phyloP scores from a whole-genome alignment of 2,329 filamentous ascomycete genomes.

The Colletotrichum gloeosporioides region DNA sequence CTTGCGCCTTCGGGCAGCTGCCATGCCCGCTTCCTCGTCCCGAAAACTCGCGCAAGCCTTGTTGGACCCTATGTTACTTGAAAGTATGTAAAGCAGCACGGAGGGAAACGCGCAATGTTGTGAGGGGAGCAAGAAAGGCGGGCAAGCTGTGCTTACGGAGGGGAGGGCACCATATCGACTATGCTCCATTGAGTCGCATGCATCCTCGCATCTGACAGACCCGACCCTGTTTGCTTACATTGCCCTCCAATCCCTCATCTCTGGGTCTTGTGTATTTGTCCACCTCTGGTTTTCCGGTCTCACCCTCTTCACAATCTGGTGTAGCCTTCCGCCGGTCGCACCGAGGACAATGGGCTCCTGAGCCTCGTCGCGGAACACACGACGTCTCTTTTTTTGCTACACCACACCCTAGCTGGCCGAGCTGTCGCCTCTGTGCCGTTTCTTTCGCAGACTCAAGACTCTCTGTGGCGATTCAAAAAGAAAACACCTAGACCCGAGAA shows the following conservation, averaged over 20 bases:
- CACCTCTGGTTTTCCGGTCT: neutral
- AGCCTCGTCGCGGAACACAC: neutral
- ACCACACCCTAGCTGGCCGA: neutral
- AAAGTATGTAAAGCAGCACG: no score
- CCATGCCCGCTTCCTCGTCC: neutral
- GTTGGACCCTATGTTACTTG: neutral
- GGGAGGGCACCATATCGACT: neutral
- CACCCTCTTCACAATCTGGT: neutral
- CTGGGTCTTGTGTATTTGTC: neutral
- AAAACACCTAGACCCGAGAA: neutral
- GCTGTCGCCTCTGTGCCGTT: neutral
- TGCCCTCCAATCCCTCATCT: neutral
- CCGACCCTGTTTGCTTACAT: neutral
- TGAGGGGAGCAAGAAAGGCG: no score
- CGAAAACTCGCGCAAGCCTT: neutral
- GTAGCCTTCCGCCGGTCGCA: neutral
- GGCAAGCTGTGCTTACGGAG: neutral
- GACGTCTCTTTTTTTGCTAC: neutral
- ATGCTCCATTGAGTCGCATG: constrained; percentile 3
- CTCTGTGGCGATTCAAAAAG: neutral
- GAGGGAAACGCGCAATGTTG: no score
- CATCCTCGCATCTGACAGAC: neutral
- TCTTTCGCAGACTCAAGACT: neutral
- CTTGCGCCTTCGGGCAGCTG: neutral
- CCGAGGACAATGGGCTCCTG: neutral